Base-by-base conservation (phyloP, 73 alveolate genomes). In the Breviolum minutum region DNA sequence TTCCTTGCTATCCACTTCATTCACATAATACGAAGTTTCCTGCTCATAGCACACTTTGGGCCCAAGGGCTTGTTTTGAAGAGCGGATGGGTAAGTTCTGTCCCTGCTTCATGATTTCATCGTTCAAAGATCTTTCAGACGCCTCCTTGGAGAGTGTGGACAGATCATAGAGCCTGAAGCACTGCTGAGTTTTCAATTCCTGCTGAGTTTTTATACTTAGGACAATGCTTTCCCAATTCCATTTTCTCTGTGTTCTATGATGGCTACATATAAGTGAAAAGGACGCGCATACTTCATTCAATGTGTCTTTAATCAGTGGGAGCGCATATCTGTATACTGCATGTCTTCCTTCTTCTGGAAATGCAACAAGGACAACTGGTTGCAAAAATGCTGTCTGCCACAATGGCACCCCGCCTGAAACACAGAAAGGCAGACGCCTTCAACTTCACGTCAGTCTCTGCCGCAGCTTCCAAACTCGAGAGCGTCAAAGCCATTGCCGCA, bases 401-500 rank as follows among this genome's bases (percentile, higher is more conserved):
- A 40, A 2, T 40, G 0, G 3, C 54, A 40, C 54, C 54, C 54
- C 54, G 54, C 54, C 54, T 40, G 85, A 22, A 76, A 76, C 85
- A 76, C 85, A 76, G 8, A 20, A 76, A 76, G 6, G 85, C 85
- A 22, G 85, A 8, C 63, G n/a, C 30, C 20, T 76, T 76, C 85
- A 76, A 27, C 85, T 76, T 24, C 85, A 54, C 10, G 62, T 76
- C 85, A 7, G 62, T 27, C 7, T 76, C 85, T 22, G 85, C 8
- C 22, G 30, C n/a, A 62, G 85, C 10, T 76, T 76, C 85, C 85
- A 76, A 20, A 76, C 85, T 76, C 30, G 85, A 76, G 30, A 76
- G 85, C 10, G 85, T 76, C 62, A 76, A 76, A 76, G 85, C 85
- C 85, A 76, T 76, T 54, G 85, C 85, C 61, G 85, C 30, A 63